Evolutionary conservation across 2,329 filamentous ascomycete species (phyloP), one percentile per base, ranked within the genome.

Genomic region (Dactylonectria macrodidyma): DNA sequence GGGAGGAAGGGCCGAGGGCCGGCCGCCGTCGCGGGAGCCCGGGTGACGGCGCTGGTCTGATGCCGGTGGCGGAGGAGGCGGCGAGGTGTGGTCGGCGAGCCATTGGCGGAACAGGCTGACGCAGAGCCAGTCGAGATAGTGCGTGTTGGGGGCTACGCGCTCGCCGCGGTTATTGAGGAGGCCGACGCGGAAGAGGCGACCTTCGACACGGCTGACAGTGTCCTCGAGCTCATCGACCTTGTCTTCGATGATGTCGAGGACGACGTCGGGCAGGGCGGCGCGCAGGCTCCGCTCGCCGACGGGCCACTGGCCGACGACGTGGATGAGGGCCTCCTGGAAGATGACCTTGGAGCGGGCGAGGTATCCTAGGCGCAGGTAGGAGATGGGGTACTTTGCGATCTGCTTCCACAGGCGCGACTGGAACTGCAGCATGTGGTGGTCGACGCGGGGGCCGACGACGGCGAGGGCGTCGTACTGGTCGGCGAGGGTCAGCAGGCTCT

Each of bases 221-320:
- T 98, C 95, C 70, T 95, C 92, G 19, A 98, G 86, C 80, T 98
- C 95, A 73, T 97, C 94, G 5, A 96, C 94, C 81, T 98, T 98
- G 81, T 98, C 95, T 80, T 97, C 94, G 69, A 98, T 97, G 41
- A 98, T 87, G 73, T 98, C 95, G 10, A 98, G 85, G 0, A 98
- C 94, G 0, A 88, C 80, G 30, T 92, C 89, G 0, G 95, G 93
- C 47, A 97, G 86, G 34, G 92, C 86, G 67, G 89, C 87, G 65
- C 93, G 90, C 41, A 98, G 88, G 74, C 93, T 93, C 30, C 92
- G 89, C 74, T 95, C 89, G 16, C 92, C 94, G 0, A 89, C 85
- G 0, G 95, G 95, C 95, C 95, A 98, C 79, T 97, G 94, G 3
- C 95, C 95, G 0, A 98, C 95, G 0, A 98, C 94, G 76, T 98